phyloP scores from a whole-genome alignment of 202 grass and related monocot genomes.

The Hordeum pubiflorum region DNA sequence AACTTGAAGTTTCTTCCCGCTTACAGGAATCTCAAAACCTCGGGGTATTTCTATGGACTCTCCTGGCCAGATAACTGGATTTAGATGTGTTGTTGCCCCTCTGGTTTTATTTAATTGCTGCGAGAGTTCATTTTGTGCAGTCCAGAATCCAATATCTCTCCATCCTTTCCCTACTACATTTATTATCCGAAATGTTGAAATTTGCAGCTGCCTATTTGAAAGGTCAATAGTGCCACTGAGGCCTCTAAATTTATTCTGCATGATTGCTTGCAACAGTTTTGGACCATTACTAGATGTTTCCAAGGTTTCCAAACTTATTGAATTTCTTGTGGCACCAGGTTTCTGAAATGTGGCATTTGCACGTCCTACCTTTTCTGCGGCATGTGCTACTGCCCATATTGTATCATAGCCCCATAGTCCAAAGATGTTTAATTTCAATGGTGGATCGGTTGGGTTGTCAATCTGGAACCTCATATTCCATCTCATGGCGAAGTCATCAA shows the following conservation, averaged over 20 bases:
- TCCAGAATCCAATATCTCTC: conserved; percentile 50
- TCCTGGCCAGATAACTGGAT: conserved; percentile 44
- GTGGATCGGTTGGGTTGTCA: conserved; percentile 19
- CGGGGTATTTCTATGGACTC: conserved; percentile 42
- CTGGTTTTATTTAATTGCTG: neutral
- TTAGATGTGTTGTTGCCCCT: neutral
- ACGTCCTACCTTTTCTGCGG: conserved; percentile 24
- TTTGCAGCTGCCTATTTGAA: conserved; percentile 32
- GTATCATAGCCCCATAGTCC: conserved; percentile 60
- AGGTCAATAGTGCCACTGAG: conserved; percentile 37
- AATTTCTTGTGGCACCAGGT: neutral
- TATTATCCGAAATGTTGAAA: conserved; percentile 34
- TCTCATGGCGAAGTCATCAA: conserved; percentile 38
- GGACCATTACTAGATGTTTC: conserved; percentile 29
- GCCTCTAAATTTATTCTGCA: conserved; percentile 43
- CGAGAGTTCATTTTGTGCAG: conserved; percentile 18
- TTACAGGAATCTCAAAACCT: conserved; percentile 40
- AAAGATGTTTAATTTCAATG: conserved; percentile 2
- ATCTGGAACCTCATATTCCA: conserved; percentile 34
- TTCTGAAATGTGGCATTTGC: neutral
- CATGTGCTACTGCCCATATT: conserved; percentile 44
- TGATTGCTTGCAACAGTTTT: conserved; percentile 31
- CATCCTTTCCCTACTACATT: conserved; percentile 38
- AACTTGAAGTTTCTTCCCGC: conserved; percentile 42
- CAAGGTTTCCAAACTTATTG: conserved; percentile 11